These are phyloP conservation scores for Rhododendron simsii DNA, from an alignment of 148 eudicot genomes.

Conservation along the genomic window DNA sequence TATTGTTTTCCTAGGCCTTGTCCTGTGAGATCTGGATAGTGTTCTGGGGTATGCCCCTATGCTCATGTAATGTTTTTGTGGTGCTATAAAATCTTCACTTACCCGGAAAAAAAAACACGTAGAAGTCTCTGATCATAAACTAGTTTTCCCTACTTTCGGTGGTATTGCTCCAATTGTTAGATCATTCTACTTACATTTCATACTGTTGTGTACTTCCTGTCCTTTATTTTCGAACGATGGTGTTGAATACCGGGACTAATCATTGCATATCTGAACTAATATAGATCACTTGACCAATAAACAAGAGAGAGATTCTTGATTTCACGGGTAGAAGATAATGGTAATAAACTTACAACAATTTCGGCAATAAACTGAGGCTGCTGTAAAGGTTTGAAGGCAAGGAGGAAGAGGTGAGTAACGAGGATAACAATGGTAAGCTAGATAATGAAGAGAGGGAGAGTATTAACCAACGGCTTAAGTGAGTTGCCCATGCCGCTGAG, in stretches of 20 bases:
- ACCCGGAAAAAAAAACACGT: too few relatives aligned
- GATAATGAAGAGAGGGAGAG: conserved; percentile 40
- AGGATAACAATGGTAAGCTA: conserved; percentile 37
- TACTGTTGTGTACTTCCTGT: too few relatives aligned
- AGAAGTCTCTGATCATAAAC: too few relatives aligned
- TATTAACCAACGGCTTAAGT: conserved; percentile 47
- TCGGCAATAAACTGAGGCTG: conserved; percentile 36
- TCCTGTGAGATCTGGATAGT: too few relatives aligned
- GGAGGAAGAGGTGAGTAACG: conserved; percentile 29
- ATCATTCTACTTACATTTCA: too few relatives aligned
- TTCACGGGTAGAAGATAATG: not conserved
- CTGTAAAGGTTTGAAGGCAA: conserved; percentile 21
- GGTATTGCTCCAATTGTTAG: too few relatives aligned
- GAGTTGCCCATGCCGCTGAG: conserved; percentile 84
- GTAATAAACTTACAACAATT: conserved; percentile 26
- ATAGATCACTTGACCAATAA: not conserved
- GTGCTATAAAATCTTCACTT: too few relatives aligned
- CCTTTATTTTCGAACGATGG: too few relatives aligned
- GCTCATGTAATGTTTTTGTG: too few relatives aligned
- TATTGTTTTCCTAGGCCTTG: too few relatives aligned
- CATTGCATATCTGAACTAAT: not conserved
- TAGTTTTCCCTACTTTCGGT: too few relatives aligned
- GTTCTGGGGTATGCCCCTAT: too few relatives aligned
- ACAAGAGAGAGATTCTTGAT: not conserved
- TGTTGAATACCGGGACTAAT: not conserved